Evolutionary conservation across 2,329 filamentous ascomycete species (phyloP), one percentile per base, ranked within the genome.

Genomic region (Fusarium bulbicola): DNA sequence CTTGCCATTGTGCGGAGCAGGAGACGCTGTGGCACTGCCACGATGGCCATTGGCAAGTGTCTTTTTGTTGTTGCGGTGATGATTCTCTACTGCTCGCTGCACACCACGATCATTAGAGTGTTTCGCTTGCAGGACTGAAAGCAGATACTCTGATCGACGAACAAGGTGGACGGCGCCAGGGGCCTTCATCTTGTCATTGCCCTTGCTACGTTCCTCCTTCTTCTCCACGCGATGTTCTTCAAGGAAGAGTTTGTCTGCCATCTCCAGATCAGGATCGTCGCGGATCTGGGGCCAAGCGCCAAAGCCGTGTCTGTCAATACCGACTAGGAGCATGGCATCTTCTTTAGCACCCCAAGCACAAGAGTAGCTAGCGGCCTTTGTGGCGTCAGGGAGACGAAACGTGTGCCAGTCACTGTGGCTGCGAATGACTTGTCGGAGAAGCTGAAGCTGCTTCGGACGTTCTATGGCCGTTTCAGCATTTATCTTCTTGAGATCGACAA

Each of bases 161-260:
- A 98, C 95, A 49, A 99, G 90, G 80, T 99, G 96, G 34, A 99
- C 96, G 28, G 96, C 95, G n/a, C 96, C 96, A 8, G 96, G 96
- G 6, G 95, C 97, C 78, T 97, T 97, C 40, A 93, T 93, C 70
- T 92, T 91, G 63, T 92, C 92, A 24, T 94, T 92, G 21, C 85
- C 90, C 78, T 94, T 94, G 78, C 87, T 93, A 40, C 96, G 92
- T 81, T 98, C 95, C 78, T 96, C 95, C 81, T 98, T 98, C 84
- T 97, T 96, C 81, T 97, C 96, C 24, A 98, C 95, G n/a, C 95
- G 93, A 81, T 98, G 95, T 82, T 99, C 97, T 80, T 99, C 96
- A 3, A 99, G 85, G 84, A 97, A 99, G 80, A 98, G 93, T 79
- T 98, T 98, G 77, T 97, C 95, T 4, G 86, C 85, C 84, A 99